Evolutionary conservation across 192 early-diverging fungal genomes (phyloP), one percentile per base, ranked within the genome.

Genomic region (Backusella macrospora): DNA sequence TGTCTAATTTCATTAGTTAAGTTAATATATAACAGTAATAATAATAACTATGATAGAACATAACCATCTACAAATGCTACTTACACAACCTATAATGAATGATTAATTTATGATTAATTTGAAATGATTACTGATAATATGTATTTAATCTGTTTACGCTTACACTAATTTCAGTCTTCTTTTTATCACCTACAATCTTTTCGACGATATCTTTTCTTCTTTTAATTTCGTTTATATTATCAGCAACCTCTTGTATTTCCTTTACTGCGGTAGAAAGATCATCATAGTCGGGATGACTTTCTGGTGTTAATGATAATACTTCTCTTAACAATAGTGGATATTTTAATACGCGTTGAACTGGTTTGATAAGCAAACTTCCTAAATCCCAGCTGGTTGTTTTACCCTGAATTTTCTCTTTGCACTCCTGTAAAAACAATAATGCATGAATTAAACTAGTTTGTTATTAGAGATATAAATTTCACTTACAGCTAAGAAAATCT

Each of bases 271-370:
- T 23, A 13, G 75, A 76, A n/a, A 92, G 76, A 10, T 83, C 77
- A 43, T 84, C 84, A 72, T 77, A 85, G 63, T 93, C 90, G 10
- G 82, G 68, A 73, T 90, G 87, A 10, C 73, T 71, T 10, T 84
- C 72, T 37, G 82, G 81, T 38, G 89, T 92, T 37, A 88, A 73
- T 13, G 34, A 40, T 4, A 67, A 37, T 13, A 74, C 9, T 23
- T 74, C 73, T 26, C 62, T 37, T 39, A 98, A 80, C 63, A 98
- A 78, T 7, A 98, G 81, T 3, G 96, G 96, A 80, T 96, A 96
- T 78, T 96, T 96, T 23, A 98, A 82, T 13, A 98, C 93, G 29
- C 96, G 87, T 77, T 98, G 96, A 13, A 98, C 95, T 2, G 96
- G 96, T 73, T 98, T 98, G 81, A 98, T 95, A 6, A 98, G 81